Evolutionary conservation across 805 yeast genomes (phyloP), one percentile per base, ranked within the genome.

Genomic region (Hyphopichia homilentoma): DNA sequence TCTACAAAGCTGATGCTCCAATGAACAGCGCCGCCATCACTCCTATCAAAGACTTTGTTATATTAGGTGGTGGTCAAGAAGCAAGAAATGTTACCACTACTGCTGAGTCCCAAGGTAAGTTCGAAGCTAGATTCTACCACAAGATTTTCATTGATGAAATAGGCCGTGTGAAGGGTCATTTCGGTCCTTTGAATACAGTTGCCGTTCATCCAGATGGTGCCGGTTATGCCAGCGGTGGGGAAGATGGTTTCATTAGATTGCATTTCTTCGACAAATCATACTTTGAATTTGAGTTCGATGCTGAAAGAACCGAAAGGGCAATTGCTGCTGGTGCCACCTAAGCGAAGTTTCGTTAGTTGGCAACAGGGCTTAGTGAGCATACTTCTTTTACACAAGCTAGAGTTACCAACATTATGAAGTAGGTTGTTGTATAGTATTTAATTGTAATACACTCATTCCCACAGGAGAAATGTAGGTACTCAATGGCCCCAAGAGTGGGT

Each of bases 21-120:
- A 74, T 93, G 73, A 93, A 93, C 70, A 77, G 95, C 22, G 97
- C 97, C 13, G 82, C 95, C 44, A 83, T 93, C 47, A 89, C 98
- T 11, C 94, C 97, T 16, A 70, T 80, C 36, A 93, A 93, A 67
- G 90, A 93, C 55, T 90, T 81, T 56, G 84, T 93, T 41, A 81
- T 93, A 30, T 72, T 93, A 41, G 98, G 97, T 33, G 99, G 99
- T 68, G 99, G 99, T 79, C 97, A 93, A 71, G 97, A 88, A 52
- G 97, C 98, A 25, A 80, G 88, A 63, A 95, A 89, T 60, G 99
- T 93, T 55, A 93, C 99, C 26, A 93, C 97, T n/a, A 88, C 97
- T 17, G 77, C 93, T 26, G 79, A 88, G 35, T 73, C 82, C 30
- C 95, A 90, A 62, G 98, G 98, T 69, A 86, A 86, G 57, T 93